These are phyloP conservation scores for Tephrocybe sp. DNA, from an alignment of 768 basidiomycete species.

Conservation along the genomic window DNA sequence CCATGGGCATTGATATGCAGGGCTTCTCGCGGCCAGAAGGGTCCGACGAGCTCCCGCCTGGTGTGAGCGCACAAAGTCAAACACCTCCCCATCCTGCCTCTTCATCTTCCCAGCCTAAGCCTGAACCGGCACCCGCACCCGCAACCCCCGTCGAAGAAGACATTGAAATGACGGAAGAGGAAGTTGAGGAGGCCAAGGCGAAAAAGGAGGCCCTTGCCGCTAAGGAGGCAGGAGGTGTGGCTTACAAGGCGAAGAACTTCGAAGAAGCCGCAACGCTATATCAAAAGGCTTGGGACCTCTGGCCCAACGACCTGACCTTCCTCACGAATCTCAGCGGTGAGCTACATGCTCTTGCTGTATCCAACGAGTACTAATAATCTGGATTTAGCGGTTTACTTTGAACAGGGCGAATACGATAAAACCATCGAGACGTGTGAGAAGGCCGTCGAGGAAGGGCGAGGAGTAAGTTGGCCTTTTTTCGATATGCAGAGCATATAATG, in stretches of 20 bases:
- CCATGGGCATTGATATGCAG: conserved; percentile 92
- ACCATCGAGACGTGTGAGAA: conserved; percentile 91
- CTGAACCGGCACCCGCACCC: conserved; percentile 40
- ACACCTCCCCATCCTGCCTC: conserved; percentile 43
- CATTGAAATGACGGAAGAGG: conserved; percentile 67
- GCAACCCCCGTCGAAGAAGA: conserved; percentile 49
- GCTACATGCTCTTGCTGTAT: conserved; percentile 16
- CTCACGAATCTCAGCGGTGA: conserved; percentile 86
- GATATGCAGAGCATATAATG: not conserved
- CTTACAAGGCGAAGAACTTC: conserved; percentile 88
- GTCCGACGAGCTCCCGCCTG: conserved; percentile 75
- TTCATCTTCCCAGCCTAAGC: conserved; percentile 42
- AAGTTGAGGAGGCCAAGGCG: conserved; percentile 66
- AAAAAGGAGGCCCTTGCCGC: conserved; percentile 79
- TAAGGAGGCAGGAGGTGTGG: conserved; percentile 76
- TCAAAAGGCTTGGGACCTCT: conserved; percentile 87
- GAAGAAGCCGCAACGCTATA: conserved; percentile 74
- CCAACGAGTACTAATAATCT: not conserved
- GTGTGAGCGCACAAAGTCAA: conserved; percentile 31
- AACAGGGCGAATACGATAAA: conserved; percentile 89
- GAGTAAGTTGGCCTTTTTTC: conserved; percentile 34
- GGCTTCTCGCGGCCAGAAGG: conserved; percentile 84
- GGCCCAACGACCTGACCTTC: conserved; percentile 93
- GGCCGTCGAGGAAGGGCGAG: conserved; percentile 94
- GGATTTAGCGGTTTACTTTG: conserved; percentile 81